Evolutionary conservation across 352 stramenopile species (phyloP).

Genomic region (Globisporangium nunn): DNA sequence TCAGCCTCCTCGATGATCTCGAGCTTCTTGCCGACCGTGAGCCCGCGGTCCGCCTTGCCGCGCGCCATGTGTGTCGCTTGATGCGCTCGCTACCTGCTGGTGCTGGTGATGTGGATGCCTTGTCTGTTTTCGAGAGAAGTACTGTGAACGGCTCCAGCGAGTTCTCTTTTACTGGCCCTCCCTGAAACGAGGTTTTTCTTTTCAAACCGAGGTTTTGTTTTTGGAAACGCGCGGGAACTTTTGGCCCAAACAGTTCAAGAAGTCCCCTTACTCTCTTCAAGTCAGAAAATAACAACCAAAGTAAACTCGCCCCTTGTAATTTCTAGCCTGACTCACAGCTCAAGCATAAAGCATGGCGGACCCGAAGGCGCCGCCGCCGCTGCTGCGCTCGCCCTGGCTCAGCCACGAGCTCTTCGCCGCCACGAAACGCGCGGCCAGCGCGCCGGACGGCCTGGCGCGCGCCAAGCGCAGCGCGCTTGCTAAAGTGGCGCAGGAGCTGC

Average conservation of each 20-base stretch:
- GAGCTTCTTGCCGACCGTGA: slow-evolving; percentile 86
- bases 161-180: slow-evolving; percentile 37
- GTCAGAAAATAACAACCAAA: not conserved
- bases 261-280: not conserved
- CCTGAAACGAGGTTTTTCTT: not conserved
- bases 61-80: slow-evolving; percentile 42
- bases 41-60: slow-evolving; percentile 67
- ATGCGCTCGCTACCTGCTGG: slow-evolving; percentile 5
- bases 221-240: no score
- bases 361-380: slow-evolving; percentile 7
- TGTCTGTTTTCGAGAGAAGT: slow-evolving; percentile 9
- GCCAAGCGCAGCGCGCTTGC: slow-evolving; percentile 46
- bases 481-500: slow-evolving; percentile 59
- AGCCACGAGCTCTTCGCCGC: slow-evolving; percentile 55
- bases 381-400: slow-evolving; percentile 52
- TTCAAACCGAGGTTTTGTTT: no score
- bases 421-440: slow-evolving; percentile 47
- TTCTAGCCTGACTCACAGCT: not conserved
- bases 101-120: no score
- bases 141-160: slow-evolving; percentile 21
- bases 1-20: slow-evolving; percentile 86
- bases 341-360: slow-evolving; percentile 6
- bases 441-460: slow-evolving; percentile 31
- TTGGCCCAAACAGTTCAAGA: not conserved
- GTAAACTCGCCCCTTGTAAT: no score